These are phyloP conservation scores for Grigorovia humatica DNA, from an alignment of 805 yeast species.

Conservation along the genomic window DNA sequence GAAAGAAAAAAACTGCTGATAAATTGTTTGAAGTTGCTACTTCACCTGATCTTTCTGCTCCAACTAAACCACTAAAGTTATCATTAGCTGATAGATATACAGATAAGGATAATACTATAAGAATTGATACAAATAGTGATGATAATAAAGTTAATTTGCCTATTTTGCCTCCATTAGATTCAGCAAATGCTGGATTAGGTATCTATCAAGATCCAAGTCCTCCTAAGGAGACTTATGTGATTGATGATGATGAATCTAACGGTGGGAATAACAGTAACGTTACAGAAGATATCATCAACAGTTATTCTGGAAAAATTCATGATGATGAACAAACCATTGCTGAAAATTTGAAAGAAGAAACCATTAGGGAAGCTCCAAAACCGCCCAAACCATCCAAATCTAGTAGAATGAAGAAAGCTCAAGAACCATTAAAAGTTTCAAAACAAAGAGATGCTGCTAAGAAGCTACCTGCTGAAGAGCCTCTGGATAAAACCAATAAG, in stretches of 20 bases:
- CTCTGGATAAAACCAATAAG: not conserved
- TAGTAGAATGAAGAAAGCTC: not conserved
- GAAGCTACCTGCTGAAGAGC: conserved; percentile 6
- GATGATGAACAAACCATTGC: conserved; percentile 2
- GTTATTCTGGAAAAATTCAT: not conserved
- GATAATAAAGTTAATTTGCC: conserved; percentile 15
- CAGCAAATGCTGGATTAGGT: conserved; percentile 20
- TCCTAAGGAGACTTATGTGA: not conserved
- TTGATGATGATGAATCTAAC: not conserved
- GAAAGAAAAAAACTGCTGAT: conserved; percentile 16
- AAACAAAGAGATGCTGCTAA: conserved; percentile 6
- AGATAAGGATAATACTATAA: conserved; percentile 3
- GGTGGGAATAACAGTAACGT: not conserved
- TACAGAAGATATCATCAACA: not conserved
- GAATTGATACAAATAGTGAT: not conserved
- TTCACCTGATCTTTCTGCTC: conserved; percentile 1
- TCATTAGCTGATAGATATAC: conserved; percentile 33
- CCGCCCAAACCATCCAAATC: not conserved
- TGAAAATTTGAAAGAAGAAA: conserved; percentile 1
- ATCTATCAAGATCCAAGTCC: conserved; percentile 15
- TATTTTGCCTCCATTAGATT: conserved; percentile 22
- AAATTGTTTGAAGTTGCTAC: conserved; percentile 17
- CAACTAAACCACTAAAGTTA: conserved; percentile 23
- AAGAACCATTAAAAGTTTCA: conserved; percentile 5
- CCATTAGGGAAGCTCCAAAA: conserved; percentile 3